Evolutionary conservation across 352 stramenopile species (phyloP).

Genomic region (Peronospora tabacina): DNA sequence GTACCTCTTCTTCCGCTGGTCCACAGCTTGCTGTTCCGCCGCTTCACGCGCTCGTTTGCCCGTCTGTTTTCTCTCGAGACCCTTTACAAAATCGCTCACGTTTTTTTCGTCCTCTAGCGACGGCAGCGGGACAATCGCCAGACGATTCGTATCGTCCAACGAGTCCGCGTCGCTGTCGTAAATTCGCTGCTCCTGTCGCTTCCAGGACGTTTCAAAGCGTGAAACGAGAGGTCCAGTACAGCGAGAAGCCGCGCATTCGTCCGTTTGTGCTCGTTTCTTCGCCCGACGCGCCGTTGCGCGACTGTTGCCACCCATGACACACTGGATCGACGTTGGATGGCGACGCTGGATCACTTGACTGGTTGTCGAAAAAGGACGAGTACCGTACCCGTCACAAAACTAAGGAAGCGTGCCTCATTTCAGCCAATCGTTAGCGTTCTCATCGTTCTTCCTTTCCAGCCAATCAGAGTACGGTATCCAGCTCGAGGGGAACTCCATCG

Average conservation of each 20-base stretch:
- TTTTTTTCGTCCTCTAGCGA: slow-evolving; percentile 54
- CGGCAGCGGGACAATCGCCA: slow-evolving; percentile 41
- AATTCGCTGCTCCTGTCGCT: slow-evolving; percentile 19
- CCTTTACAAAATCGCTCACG: slow-evolving; percentile 57
- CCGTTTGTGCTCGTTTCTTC: slow-evolving; percentile 34
- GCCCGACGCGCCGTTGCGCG: slow-evolving; percentile 37
- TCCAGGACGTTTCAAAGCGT: slow-evolving; percentile 1
- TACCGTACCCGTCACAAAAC: too few species aligned
- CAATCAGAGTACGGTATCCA: slow-evolving; percentile 10
- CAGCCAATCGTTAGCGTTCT: not conserved
- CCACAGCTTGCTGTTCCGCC: slow-evolving; percentile 44
- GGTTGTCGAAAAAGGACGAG: not conserved
- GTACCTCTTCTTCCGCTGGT: slow-evolving; percentile 50
- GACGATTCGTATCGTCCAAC: slow-evolving; percentile 27
- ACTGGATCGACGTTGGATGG: too few species aligned
- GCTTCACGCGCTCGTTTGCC: slow-evolving; percentile 52
- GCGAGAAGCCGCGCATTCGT: not conserved
- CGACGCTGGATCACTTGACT: slow-evolving; percentile 14
- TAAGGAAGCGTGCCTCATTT: not conserved
- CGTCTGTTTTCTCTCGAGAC: slow-evolving; percentile 27
- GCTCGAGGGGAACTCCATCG: slow-evolving; percentile 1
- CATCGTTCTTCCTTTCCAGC: not conserved
- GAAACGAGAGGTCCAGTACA: not conserved
- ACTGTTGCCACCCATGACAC: slow-evolving; percentile 33
- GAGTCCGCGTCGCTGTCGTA: slow-evolving; percentile 44